phyloP scores from a whole-genome alignment of 305 asterid genomes.

The Coffea humblotiana region DNA sequence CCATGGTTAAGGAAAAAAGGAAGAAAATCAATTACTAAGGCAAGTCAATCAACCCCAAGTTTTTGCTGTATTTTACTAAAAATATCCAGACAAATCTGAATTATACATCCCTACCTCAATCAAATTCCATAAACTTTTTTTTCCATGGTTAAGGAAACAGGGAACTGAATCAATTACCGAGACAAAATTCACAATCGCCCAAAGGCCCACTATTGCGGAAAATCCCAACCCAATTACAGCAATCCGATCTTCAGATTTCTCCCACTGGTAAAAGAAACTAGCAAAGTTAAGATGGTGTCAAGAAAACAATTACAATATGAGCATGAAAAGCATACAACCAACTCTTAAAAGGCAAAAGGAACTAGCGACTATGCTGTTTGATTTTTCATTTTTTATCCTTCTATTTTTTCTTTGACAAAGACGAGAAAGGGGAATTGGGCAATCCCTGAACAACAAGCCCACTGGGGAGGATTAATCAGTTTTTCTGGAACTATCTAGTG shows the following conservation, averaged over 20 bases:
- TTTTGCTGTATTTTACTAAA: not conserved
- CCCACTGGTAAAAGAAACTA: conserved; percentile 64
- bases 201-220: conserved; percentile 66
- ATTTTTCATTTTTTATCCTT: not conserved
- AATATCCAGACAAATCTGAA: not conserved
- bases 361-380: not conserved
- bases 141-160: not conserved
- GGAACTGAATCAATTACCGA: conserved; percentile 42
- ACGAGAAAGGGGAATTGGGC: not conserved
- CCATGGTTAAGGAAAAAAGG: not conserved
- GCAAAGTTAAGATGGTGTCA: conserved; percentile 12
- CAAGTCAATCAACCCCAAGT: too few species aligned
- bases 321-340: not conserved
- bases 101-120: not conserved
- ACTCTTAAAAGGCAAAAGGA: not conserved
- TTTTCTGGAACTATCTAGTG: not conserved
- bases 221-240: conserved; percentile 86
- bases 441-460: not conserved
- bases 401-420: not conserved
- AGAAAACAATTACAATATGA: not conserved
- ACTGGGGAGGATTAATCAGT: not conserved
- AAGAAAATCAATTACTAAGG: not conserved
- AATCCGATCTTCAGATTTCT: conserved; percentile 77
- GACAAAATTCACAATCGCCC: conserved; percentile 76
- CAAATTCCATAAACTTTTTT: not conserved